Conservation (phyloP, 2,329 filamentous ascomycete genomes). For the Hypoxylon sp. region DNA sequence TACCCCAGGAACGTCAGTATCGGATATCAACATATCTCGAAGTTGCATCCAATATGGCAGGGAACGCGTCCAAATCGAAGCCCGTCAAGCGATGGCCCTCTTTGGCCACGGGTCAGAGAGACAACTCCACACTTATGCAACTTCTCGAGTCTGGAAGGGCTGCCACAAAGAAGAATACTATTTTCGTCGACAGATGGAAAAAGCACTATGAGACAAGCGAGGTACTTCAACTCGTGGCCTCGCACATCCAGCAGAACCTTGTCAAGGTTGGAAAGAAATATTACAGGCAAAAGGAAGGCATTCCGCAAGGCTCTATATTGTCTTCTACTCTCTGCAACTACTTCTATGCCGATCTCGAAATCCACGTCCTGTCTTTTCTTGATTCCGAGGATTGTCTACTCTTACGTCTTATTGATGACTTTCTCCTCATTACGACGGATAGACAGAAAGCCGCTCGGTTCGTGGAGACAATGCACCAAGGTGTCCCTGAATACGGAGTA, state of each 20-base stretch:
- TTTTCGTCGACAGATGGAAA: slow-evolving; percentile 78
- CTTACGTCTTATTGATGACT: slow-evolving; percentile 89
- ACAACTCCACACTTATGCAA: slow-evolving; percentile 56
- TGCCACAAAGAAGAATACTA: slow-evolving; percentile 66
- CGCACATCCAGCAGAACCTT: slow-evolving; percentile 86
- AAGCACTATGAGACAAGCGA: slow-evolving; percentile 64
- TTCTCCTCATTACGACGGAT: slow-evolving; percentile 83
- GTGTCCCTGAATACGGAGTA: slow-evolving; percentile 82
- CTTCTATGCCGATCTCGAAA: slow-evolving; percentile 91
- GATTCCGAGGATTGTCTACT: slow-evolving; percentile 68
- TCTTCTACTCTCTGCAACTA: slow-evolving; percentile 92
- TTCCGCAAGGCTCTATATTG: slow-evolving; percentile 90
- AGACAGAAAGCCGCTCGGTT: slow-evolving; percentile 73
- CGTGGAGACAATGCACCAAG: slow-evolving; percentile 80
- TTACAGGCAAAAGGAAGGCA: slow-evolving; percentile 87
- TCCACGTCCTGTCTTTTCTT: slow-evolving; percentile 73
- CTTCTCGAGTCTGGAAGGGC: slow-evolving; percentile 53
- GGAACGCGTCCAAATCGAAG: slow-evolving; percentile 45
- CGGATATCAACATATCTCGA: slow-evolving; percentile 78
- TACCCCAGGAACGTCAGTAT: slow-evolving; percentile 69
- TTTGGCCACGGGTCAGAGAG: slow-evolving; percentile 55
- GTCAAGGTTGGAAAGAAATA: slow-evolving; percentile 89
- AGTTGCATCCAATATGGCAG: slow-evolving; percentile 51
- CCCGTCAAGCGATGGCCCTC: slow-evolving; percentile 61
- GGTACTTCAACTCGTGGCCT: slow-evolving; percentile 73